phyloP scores from a whole-genome alignment of 1,284 basidiomycete genomes.

The Marasmius fiardii region DNA sequence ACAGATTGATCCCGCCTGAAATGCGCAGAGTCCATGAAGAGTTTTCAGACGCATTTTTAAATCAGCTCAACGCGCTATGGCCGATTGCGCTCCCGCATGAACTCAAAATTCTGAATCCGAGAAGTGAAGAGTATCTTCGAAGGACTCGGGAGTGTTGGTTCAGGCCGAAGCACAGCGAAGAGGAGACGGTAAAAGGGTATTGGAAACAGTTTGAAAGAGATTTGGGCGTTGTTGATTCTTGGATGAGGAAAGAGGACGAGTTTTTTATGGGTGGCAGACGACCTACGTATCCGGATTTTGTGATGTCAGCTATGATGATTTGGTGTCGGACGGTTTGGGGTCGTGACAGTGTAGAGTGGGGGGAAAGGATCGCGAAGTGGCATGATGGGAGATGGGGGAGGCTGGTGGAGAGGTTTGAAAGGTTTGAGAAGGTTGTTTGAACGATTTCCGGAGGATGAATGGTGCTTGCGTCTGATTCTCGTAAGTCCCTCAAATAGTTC shows the following conservation, averaged over 20 bases:
- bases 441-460: no score
- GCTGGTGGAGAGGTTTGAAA: slow-evolving; percentile 7
- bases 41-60: not conserved
- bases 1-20: not conserved
- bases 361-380: slow-evolving; percentile 6
- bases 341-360: slow-evolving; percentile 8
- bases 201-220: not conserved
- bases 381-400: slow-evolving; percentile 10
- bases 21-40: not conserved
- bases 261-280: not conserved
- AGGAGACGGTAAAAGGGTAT: not conserved
- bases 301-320: slow-evolving; percentile 3
- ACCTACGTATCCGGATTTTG: slow-evolving; percentile 3
- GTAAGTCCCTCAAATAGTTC: no score
- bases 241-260: not conserved
- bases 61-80: not conserved
- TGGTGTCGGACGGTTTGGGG: slow-evolving; percentile 10
- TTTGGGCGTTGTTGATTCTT: not conserved
- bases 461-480: no score
- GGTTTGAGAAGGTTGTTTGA: slow-evolving; percentile 5
- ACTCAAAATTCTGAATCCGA: not conserved
- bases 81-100: not conserved
- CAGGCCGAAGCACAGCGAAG: not conserved
- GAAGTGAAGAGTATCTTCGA: not conserved
- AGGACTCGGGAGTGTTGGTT: not conserved